Conservation (phyloP, 441 rosid species). For the Rhodomyrtus psidioides region DNA sequence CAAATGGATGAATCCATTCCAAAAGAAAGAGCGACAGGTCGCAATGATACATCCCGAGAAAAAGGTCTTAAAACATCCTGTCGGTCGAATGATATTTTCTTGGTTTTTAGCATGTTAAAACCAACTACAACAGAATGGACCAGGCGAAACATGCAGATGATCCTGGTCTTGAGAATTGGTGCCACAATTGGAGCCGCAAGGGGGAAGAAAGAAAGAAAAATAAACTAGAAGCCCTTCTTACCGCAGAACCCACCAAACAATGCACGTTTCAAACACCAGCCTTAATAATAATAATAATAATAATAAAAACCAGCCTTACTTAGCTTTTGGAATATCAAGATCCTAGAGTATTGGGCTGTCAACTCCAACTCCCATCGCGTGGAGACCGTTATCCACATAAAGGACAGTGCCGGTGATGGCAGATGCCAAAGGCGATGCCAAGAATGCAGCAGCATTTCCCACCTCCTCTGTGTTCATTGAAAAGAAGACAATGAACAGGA, state of each 20-base stretch:
- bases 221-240: neutral
- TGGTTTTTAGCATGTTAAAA: neutral
- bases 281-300: slow-evolving; percentile 19
- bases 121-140: neutral
- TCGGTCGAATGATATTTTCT: neutral
- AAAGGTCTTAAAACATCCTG: neutral
- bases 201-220: neutral
- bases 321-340: slow-evolving; percentile 50
- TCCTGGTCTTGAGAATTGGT: neutral
- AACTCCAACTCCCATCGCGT: slow-evolving; percentile 86
- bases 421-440: slow-evolving; percentile 78
- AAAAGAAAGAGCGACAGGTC: neutral
- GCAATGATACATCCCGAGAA: neutral
- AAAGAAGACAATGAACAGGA: neutral
- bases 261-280: neutral
- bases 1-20: neutral
- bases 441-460: slow-evolving; percentile 83
- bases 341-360: slow-evolving; percentile 77
- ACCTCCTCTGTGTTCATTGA: slow-evolving; percentile 61
- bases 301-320: no score
- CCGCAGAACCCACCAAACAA: neutral
- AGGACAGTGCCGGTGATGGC: slow-evolving; percentile 79
- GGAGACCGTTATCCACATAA: slow-evolving; percentile 89
- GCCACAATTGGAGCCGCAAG: neutral
- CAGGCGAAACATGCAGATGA: neutral